Base-by-base conservation (phyloP, 2,329 filamentous ascomycete species). In the Alternaria viburni region DNA sequence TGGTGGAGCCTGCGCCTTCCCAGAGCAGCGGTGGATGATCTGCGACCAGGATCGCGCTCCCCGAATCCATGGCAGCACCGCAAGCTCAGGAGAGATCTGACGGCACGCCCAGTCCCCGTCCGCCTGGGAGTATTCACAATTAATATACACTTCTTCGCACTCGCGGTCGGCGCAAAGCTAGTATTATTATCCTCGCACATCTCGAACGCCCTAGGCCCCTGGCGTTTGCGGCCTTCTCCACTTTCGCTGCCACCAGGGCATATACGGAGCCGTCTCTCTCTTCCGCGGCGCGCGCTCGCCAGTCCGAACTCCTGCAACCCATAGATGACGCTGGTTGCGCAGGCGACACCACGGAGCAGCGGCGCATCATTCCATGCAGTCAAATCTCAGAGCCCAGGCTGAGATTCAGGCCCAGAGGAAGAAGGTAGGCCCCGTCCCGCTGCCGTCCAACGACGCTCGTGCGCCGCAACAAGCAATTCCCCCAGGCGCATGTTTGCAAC, bases 331-430 rank as follows among this genome's bases (percentile, higher is more conserved):
- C 74, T 71, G 71, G 68, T 66, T 62, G 70, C 62, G 70, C 68
- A 70, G 65, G 65, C 71, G 62, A 69, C 65, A 64, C 68, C 59
- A 70, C 65, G 64, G 65, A 64, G 72, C 69, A 74, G 74, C 72
- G 75, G 72, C 75, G 74, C 60, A 62, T 62, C 76, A 72, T 77
- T 72, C 73, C 75, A 80, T 80, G 77, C 82, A 83, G 81, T 81
- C 81, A 78, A 79, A 80, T 74, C 74, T 77, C 66, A 81, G 76
- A 75, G 79, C 83, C 74, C 85, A 85, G 81, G 84, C 85, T 79
- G 86, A 87, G 81, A 80, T 85, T 75, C 86, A 88, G 77, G 85
- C 84, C 76, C 85, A 86, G 76, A 85, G 87, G 81, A 85, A 85
- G 81, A 88, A 87, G 85, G 86, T 87, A 69, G 47, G 73, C 63